Conservation (phyloP, 1,139 yeast species). For the Saccharomyces hybrid region DNA sequence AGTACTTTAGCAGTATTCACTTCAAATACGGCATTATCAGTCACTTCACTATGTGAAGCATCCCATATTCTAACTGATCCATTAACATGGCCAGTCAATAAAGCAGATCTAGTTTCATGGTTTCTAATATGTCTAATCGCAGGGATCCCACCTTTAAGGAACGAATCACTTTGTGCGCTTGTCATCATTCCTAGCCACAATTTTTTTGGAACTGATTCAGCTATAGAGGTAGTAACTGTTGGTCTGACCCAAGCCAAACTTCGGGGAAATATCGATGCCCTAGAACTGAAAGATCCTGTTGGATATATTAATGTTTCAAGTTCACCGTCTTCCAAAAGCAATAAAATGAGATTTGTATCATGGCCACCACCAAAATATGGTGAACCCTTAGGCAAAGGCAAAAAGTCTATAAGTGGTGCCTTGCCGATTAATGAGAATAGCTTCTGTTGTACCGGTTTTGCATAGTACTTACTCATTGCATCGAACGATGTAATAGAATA, state of each 20-base stretch:
- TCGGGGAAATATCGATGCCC: slow-evolving; percentile 65
- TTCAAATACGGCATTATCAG: slow-evolving; percentile 51
- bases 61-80: slow-evolving; percentile 78
- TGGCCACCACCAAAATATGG: slow-evolving; percentile 70
- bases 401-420: slow-evolving; percentile 39
- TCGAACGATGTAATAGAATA: slow-evolving; percentile 76
- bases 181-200: slow-evolving; percentile 70
- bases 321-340: slow-evolving; percentile 54
- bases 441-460: slow-evolving; percentile 53
- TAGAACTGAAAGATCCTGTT: slow-evolving; percentile 46
- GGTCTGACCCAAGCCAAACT: slow-evolving; percentile 74
- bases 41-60: slow-evolving; percentile 67
- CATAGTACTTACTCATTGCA: slow-evolving; percentile 70
- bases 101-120: slow-evolving; percentile 53
- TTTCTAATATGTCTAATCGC: slow-evolving; percentile 47
- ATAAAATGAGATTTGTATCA: slow-evolving; percentile 53
- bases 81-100: slow-evolving; percentile 73
- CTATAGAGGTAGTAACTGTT: slow-evolving; percentile 46
- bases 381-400: slow-evolving; percentile 45
- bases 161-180: slow-evolving; percentile 36
- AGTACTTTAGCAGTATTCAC: slow-evolving; percentile 44
- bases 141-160: slow-evolving; percentile 75
- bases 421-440: slow-evolving; percentile 44
- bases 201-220: slow-evolving; percentile 50
- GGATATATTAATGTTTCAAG: slow-evolving; percentile 46